Percentiles rank a stretch among this genome's conserved stretches.
Conservation (phyloP, 2,329 filamentous ascomycete genomes). For the Ceratocystis huliohia region DNA sequence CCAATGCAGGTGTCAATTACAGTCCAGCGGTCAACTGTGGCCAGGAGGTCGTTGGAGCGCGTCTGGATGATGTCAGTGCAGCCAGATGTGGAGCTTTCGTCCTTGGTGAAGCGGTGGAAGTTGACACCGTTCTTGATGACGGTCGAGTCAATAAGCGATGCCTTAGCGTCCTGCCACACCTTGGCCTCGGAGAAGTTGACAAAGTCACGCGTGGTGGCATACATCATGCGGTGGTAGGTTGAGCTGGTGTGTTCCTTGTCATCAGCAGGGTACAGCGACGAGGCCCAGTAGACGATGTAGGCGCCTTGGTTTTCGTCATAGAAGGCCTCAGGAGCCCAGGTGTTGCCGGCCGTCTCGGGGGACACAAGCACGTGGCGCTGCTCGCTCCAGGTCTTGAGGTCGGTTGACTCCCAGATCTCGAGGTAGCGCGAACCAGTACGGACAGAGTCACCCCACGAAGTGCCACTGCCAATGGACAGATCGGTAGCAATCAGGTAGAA, state of each 20-base stretch:
- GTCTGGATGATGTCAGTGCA: slow-evolving; percentile 45
- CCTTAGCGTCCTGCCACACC: slow-evolving; percentile 40
- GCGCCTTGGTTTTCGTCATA: slow-evolving; percentile 33
- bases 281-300: slow-evolving; percentile 37
- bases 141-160: slow-evolving; percentile 41
- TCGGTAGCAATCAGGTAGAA: slow-evolving; percentile 42
- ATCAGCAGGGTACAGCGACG: slow-evolving; percentile 31
- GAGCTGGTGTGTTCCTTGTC: slow-evolving; percentile 32
- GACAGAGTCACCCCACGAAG: slow-evolving; percentile 38
- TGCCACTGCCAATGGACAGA: slow-evolving; percentile 41
- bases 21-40: slow-evolving; percentile 33
- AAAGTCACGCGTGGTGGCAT: slow-evolving; percentile 39
- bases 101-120: slow-evolving; percentile 44
- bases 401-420: slow-evolving; percentile 41
- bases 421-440: slow-evolving; percentile 38
- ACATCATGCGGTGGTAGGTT: slow-evolving; percentile 42
- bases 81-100: slow-evolving; percentile 39
- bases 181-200: slow-evolving; percentile 36
- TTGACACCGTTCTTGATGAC: slow-evolving; percentile 32
- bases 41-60: slow-evolving; percentile 32
- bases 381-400: slow-evolving; percentile 38
- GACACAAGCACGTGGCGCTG: slow-evolving; percentile 40
- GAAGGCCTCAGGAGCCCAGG: slow-evolving; percentile 42
- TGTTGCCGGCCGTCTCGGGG: slow-evolving; percentile 38
- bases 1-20: slow-evolving; percentile 38